phyloP scores from a whole-genome alignment of 345 rosid genomes.

The Sisymbrium altissimum region DNA sequence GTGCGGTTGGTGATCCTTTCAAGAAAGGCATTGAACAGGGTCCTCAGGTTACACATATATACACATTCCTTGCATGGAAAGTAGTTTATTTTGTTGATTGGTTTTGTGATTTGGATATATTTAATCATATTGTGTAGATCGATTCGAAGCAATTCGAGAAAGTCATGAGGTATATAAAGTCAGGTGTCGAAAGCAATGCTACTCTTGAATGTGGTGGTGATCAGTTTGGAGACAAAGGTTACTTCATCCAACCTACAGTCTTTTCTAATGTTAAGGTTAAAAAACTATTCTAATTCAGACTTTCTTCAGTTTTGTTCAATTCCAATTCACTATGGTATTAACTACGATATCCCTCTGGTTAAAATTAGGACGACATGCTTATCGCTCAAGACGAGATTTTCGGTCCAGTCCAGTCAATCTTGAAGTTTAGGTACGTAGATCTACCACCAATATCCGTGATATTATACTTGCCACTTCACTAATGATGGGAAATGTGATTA shows the following conservation, averaged over 20 bases:
- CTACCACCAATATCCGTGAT: neutral
- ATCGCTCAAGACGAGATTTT: slow-evolving; percentile 95
- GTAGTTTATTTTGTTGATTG: neutral
- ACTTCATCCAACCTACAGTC: slow-evolving; percentile 90
- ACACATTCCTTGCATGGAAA: neutral
- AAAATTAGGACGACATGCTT: slow-evolving; percentile 74
- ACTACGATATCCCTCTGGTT: neutral
- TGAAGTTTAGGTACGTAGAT: slow-evolving; percentile 68
- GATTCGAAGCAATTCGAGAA: slow-evolving; percentile 76
- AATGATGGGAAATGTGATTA: neutral
- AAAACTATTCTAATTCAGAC: neutral
- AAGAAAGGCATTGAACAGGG: slow-evolving; percentile 86
- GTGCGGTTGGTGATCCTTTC: slow-evolving; percentile 93
- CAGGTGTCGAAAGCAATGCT: slow-evolving; percentile 74
- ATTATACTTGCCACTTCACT: neutral
- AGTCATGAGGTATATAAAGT: slow-evolving; percentile 68
- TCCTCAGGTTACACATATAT: slow-evolving; percentile 59
- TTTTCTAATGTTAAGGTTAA: slow-evolving; percentile 82
- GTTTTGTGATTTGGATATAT: neutral
- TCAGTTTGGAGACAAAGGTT: slow-evolving; percentile 71
- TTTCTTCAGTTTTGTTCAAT: neutral
- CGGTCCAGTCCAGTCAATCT: slow-evolving; percentile 94
- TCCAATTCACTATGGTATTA: neutral
- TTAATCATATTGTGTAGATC: slow-evolving; percentile 39
- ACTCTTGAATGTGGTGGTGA: slow-evolving; percentile 92